phyloP scores from a whole-genome alignment of 2,329 filamentous ascomycete species.

The Fusarium succisae region DNA sequence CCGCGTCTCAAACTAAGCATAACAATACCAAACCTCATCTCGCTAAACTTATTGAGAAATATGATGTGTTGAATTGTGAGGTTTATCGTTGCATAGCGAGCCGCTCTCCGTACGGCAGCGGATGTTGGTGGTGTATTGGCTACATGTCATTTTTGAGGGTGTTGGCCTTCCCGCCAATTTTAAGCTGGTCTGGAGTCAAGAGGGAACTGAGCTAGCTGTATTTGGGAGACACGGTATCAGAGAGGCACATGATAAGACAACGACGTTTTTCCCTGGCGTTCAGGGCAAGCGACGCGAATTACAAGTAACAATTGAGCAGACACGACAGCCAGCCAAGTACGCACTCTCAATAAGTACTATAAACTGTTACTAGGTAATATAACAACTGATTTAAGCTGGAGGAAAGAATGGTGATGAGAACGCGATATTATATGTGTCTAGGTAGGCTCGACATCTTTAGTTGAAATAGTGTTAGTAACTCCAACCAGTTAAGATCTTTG shows the following conservation, averaged over 20 bases:
- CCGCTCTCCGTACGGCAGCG: neutral
- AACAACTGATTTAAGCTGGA: fast-evolving
- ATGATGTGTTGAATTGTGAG: neutral
- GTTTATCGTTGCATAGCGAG: too few relatives aligned
- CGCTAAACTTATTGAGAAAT: neutral
- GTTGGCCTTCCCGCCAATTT: too few relatives aligned
- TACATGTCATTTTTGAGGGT: neutral
- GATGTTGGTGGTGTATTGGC: neutral
- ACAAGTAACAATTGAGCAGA: neutral
- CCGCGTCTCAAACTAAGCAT: neutral
- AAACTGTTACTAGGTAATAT: fast-evolving
- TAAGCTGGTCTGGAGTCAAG: too few relatives aligned
- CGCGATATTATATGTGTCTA: too few relatives aligned
- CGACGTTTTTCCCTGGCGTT: fast-evolving
- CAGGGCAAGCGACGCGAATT: neutral
- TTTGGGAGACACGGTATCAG: neutral
- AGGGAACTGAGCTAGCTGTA: neutral
- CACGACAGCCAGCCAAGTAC: neutral
- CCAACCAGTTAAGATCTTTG: too few relatives aligned
- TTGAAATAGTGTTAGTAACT: too few relatives aligned
- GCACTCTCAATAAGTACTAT: fast-evolving
- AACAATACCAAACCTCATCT: too few relatives aligned
- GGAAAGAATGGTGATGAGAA: neutral
- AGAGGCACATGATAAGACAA: neutral
- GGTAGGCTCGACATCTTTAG: too few relatives aligned